Conservation (phyloP, 2,329 filamentous ascomycete genomes). For the Colletotrichum cuscutae region DNA sequence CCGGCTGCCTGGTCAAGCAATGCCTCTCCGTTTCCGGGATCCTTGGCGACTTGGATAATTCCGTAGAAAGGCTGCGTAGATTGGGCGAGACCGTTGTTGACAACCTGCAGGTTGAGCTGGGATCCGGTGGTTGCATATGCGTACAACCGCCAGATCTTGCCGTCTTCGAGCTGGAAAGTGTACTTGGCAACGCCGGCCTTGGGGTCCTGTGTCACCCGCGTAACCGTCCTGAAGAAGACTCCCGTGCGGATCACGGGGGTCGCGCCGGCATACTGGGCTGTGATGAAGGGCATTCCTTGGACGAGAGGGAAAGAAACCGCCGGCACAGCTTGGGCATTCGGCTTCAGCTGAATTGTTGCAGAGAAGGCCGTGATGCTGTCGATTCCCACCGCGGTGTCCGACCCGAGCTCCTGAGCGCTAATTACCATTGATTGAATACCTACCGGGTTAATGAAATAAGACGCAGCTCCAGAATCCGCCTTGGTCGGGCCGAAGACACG, state of each 20-base stretch:
- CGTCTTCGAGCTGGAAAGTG: constrained; percentile 76
- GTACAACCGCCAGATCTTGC: constrained; percentile 83
- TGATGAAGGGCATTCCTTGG: constrained; percentile 91
- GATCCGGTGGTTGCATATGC: constrained; percentile 69
- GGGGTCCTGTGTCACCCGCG: constrained; percentile 63
- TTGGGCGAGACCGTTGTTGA: constrained; percentile 72
- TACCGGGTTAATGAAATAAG: constrained; percentile 84
- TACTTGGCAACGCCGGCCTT: constrained; percentile 80
- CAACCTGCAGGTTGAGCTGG: constrained; percentile 73
- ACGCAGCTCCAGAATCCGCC: constrained; percentile 62
- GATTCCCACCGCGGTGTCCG: constrained; percentile 65
- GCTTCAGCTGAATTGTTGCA: constrained; percentile 74
- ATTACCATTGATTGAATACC: constrained; percentile 84
- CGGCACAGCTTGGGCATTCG: constrained; percentile 61
- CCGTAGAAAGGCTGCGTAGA: constrained; percentile 78
- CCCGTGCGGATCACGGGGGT: constrained; percentile 80
- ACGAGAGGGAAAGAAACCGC: constrained; percentile 83
- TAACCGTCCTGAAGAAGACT: constrained; percentile 78
- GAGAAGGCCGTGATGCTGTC: constrained; percentile 68
- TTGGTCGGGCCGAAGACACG: constrained; percentile 72
- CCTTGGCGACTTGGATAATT: constrained; percentile 84
- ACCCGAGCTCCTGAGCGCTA: constrained; percentile 78
- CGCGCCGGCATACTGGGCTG: constrained; percentile 76
- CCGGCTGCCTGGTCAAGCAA: constrained; percentile 82
- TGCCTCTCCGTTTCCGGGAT: constrained; percentile 71